Base-by-base conservation (phyloP, 768 basidiomycete species). In the Xerocomus potaroensis region DNA sequence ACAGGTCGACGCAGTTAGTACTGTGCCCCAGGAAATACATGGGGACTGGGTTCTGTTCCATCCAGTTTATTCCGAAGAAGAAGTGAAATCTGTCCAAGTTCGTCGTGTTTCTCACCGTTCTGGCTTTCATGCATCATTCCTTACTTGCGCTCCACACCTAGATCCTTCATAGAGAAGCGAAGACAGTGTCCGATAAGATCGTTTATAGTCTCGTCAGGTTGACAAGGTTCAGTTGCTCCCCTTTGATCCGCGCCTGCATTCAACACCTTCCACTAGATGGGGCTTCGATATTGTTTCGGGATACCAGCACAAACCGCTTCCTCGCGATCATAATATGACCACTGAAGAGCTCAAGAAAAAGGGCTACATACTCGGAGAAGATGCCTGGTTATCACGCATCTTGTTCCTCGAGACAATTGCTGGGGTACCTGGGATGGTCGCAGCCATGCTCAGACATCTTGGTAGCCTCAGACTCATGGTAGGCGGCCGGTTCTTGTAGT, bases 381-480 rank as follows among this genome's bases (percentile, higher is more conserved):
- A 78, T 16, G 81, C 78, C 35, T 98, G 93, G 94, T 67, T 94
- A 39, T 49, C 72, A 59, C 70, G 84, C 21, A 77, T 84, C 51
- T 65, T 85, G 38, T 79, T 85, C 69, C 75, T 98, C 27, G 95
- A 98, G 69, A 84, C 79, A 43, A 81, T 96, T 43, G 96, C 96
- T 11, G 96, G 90, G 18, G 93, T 97, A 1, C 95, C 95, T 16
- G 94, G 94, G 5, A 94, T 94, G 91, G 91, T 88, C n/a, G 90
- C 82, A 11, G 89, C 87, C 8, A 84, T 84, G 23, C 72, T 94
- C 29, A 79, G 96, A 22, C 96, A 99, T 69, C 74, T 99, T 27
- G 78, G 78, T 33, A 92, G 90, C 64, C 74, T 99, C 31, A 81
- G 96, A 32, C 72, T 93, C 30, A 88, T 98, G 87, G 87, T 87